A percentile compares a stretch with the other conserved stretches of the same genome.
phyloP scores from a whole-genome alignment of 129 eudicot species.

The sunflower (Helianthus annuus) region HanXRQr2.0-SUNRISE NC_035433.2:51531365-51531864 shows the following conservation, averaged over 20 bases:
- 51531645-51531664: slow-evolving; percentile 92
- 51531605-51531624: slow-evolving; percentile 96
- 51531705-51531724: slow-evolving; percentile 69
- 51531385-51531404: slow-evolving; percentile 27
- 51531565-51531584: slow-evolving; percentile 95
- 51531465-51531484: slow-evolving; percentile 97
- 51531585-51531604: slow-evolving; percentile 88
- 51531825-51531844: slow-evolving; percentile 92
- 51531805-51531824: slow-evolving; percentile 84
- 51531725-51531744: slow-evolving; percentile 91
- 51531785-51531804: slow-evolving; percentile 98
- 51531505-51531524: slow-evolving; percentile 87
- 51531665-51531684: slow-evolving; percentile 92
- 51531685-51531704: slow-evolving; percentile 90
- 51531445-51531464: slow-evolving; percentile 92
- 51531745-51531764: slow-evolving; percentile 91
- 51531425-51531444: slow-evolving; percentile 19
- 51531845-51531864: slow-evolving; percentile 98
- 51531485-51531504: slow-evolving; percentile 89
- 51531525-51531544: slow-evolving; percentile 91
- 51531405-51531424: slow-evolving; percentile 16
- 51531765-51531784: slow-evolving; percentile 88
- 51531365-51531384: slow-evolving; percentile 25
- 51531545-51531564: slow-evolving; percentile 93
- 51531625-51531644: slow-evolving; percentile 83